These are phyloP conservation scores for Pseudopyricularia cyperi DNA, from an alignment of 2,329 filamentous ascomycete genomes.

Conservation along the genomic window DNA sequence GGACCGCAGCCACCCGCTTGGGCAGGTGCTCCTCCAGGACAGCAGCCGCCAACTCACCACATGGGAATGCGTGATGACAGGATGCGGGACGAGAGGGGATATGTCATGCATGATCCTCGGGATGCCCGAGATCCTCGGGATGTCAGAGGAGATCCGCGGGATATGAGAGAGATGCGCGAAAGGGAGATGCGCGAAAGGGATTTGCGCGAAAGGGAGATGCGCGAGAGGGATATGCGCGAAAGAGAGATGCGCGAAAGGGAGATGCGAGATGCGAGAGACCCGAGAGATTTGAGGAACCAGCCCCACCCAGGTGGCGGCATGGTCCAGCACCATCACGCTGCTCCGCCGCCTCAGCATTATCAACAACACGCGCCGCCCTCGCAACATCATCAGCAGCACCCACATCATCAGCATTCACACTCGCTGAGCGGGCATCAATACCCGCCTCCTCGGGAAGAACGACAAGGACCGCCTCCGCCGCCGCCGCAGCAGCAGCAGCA, in stretches of 20 bases:
- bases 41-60: constrained; percentile 10
- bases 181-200: not conserved
- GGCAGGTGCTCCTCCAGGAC: constrained; percentile 6
- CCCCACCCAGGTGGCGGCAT: constrained; percentile 2
- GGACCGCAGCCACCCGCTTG: constrained; percentile 9
- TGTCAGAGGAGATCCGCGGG: not conserved
- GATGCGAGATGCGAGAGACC: not conserved
- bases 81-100: constrained; percentile 7
- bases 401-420: constrained; percentile 15
- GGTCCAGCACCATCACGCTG: constrained; percentile 9
- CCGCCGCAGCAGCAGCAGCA: constrained; percentile 4
- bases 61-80: constrained; percentile 7
- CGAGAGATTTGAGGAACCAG: not conserved
- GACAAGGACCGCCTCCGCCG: constrained; percentile 7
- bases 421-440: constrained; percentile 14
- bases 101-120: not conserved
- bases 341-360: constrained; percentile 5
- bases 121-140: not conserved
- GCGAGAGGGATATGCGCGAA: not conserved
- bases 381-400: constrained; percentile 7
- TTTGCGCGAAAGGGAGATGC: not conserved
- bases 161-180: not conserved
- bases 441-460: constrained; percentile 4
- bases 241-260: not conserved
- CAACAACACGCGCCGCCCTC: constrained; percentile 7